phyloP scores from a whole-genome alignment of 2,329 filamentous ascomycete genomes.

The Fusarium chuoi region DNA sequence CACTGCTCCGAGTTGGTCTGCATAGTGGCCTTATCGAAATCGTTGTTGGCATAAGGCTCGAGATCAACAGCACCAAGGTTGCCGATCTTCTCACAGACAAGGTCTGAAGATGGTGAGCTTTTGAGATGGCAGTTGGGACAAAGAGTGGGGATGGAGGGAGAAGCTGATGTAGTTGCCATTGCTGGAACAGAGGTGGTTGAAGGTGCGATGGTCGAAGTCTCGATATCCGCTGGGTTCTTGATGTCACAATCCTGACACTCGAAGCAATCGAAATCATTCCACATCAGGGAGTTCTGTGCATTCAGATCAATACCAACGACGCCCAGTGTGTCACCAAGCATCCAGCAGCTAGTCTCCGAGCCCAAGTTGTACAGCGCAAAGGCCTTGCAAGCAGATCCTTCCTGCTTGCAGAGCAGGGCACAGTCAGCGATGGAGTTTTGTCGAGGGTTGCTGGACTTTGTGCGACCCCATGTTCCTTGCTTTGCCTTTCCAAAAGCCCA shows the following conservation, averaged over 20 bases:
- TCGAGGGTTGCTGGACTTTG: neutral
- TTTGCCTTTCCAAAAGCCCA: slow-evolving; percentile 10
- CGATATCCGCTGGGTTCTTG: neutral
- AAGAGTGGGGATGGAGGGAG: neutral
- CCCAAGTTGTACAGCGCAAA: neutral
- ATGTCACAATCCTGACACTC: slow-evolving; percentile 6
- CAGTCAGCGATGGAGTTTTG: slow-evolving; percentile 26
- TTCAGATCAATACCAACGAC: neutral
- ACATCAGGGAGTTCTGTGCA: neutral
- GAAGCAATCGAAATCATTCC: slow-evolving; percentile 19
- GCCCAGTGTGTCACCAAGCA: neutral
- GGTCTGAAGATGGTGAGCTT: neutral
- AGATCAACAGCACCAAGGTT: neutral
- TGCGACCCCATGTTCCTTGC: neutral
- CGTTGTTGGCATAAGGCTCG: slow-evolving; percentile 2
- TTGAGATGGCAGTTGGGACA: neutral
- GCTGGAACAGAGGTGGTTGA: neutral
- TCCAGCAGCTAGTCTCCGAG: neutral
- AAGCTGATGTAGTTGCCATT: neutral
- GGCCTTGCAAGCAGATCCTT: slow-evolving; percentile 2
- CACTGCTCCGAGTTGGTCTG: slow-evolving; percentile 11
- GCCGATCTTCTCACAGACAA: slow-evolving; percentile 5
- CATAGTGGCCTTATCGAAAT: neutral
- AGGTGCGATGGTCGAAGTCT: neutral
- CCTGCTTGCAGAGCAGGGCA: neutral